Evolutionary conservation across 2,329 filamentous ascomycete species (phyloP), one percentile per base, ranked within the genome.

Genomic region (Trichoderma atroviride): DNA sequence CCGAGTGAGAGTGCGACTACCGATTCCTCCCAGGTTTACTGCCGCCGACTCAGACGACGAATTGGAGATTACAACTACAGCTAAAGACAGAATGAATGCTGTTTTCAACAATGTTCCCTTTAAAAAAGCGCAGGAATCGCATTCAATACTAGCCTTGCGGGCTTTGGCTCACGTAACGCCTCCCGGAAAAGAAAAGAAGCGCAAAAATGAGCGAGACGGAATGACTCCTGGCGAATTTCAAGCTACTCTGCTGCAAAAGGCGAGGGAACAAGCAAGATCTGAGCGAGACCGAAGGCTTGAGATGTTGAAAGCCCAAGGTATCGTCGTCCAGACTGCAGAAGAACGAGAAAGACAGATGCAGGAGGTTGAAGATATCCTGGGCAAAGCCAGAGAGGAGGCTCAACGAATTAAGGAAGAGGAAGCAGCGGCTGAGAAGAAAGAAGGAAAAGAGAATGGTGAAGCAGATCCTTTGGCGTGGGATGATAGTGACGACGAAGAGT

Each of bases 281-380:
- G 93, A 96, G 78, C 89, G 93, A 65, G 88, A 92, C 70, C 90
- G 92, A 73, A 91, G 91, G 68, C 86, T 98, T 24, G 89, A 93
- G 68, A 86, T 90, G 73, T 85, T 99, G 52, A 89, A 88, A 75
- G 90, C 91, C 13, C 93, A 92, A 79, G 96, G 96, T 9, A 86
- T 97, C 31, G 83, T 91, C 29, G 84, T 98, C 22, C 91, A 94
- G 78, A 97, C 92, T 0, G 88, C 90, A 2, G 95, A 97, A 79
- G 94, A 99, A 78, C 89, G 92, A 24, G 92, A 94, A 76, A 88
- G 88, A 40, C 91, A 97, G 77, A 88, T 93, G 78, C 89, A 92
- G 69, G 89, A 94, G 70, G 89, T 97, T 14, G 96, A 98, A 74
- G 91, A 97, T 75, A 87, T 98, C 70, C 88, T 98, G 31, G 91